Evolutionary conservation across 208 protist genomes (phyloP).

Genomic region (Acanthamoeba lenticulata): DNA sequence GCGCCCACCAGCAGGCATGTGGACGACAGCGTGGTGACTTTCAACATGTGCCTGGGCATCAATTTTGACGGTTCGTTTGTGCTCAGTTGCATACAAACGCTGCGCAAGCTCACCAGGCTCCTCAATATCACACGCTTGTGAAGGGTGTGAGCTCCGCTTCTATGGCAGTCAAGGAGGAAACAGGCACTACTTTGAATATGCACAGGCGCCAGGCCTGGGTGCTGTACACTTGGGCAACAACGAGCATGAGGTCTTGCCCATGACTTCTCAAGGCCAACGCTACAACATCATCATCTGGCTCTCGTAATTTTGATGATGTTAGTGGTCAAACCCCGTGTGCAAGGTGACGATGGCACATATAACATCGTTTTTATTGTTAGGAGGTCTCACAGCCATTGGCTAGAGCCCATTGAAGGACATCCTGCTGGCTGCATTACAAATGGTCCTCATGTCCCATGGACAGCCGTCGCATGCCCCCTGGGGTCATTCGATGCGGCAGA

Average conservation of each 20-base stretch:
- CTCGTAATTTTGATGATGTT: no score
- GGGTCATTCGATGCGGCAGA: no score
- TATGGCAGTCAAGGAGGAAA: background rate
- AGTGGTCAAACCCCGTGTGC: no score
- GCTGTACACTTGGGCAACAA: background rate
- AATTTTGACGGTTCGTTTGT: background rate
- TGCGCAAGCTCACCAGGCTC: background rate
- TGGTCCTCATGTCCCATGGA: no score
- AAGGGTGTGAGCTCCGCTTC: background rate
- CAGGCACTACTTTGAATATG: constrained; percentile 11
- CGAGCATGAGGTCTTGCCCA: background rate
- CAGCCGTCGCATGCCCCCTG: no score
- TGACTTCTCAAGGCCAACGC: background rate
- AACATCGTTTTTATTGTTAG: no score
- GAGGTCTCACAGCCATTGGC: no score
- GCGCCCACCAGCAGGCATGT: constrained; percentile 6
- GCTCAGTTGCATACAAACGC: background rate
- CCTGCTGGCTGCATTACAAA: no score
- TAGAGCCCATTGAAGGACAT: no score
- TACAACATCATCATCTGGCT: constrained; percentile 37
- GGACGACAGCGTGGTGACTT: constrained; percentile 29
- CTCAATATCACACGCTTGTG: background rate
- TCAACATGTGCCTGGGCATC: constrained; percentile 5
- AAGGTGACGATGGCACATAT: no score
- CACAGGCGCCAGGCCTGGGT: background rate